A percentile compares a stretch with the other conserved stretches of the same genome.
Evolutionary conservation across 2,329 filamentous ascomycete species (phyloP).

Genomic region (Aspergillus nomiae): DNA sequence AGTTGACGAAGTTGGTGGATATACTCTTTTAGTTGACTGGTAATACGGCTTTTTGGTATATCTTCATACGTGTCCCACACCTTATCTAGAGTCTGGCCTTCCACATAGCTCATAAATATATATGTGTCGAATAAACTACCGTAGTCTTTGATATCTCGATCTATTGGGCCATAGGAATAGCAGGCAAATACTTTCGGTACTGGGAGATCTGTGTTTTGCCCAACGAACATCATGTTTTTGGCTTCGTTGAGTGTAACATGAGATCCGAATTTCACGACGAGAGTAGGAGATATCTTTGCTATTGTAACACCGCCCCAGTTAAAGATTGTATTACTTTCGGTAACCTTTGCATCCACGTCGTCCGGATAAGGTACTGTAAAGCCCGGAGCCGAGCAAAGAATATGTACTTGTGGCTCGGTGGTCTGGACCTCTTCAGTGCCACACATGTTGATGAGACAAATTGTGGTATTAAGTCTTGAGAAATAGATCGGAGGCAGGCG

Average conservation of each 20-base stretch:
- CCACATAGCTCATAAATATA: constrained; percentile 23
- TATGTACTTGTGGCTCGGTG: background rate
- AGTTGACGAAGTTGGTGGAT: constrained; percentile 14
- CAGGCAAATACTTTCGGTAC: constrained; percentile 20
- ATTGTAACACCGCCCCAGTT: constrained; percentile 17
- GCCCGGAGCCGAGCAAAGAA: background rate
- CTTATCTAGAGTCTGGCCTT: constrained; percentile 16
- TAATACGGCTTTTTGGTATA: constrained; percentile 7
- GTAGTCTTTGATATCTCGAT: constrained; percentile 17
- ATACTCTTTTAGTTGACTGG: constrained; percentile 15
- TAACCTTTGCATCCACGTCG: background rate
- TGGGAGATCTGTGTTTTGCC: constrained; percentile 18
- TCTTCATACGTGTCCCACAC: constrained; percentile 14
- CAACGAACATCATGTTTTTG: constrained; percentile 21
- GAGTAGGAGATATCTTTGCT: constrained; percentile 19
- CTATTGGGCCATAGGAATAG: constrained; percentile 20
- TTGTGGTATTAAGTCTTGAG: background rate
- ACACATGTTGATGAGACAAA: background rate
- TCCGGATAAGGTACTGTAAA: background rate
- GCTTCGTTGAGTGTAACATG: constrained; percentile 19
- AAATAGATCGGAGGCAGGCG: background rate
- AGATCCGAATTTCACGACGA: constrained; percentile 22
- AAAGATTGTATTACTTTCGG: constrained; percentile 9
- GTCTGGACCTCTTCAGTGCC: background rate
- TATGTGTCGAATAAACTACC: constrained; percentile 21